Evolutionary conservation across 2,329 filamentous ascomycete species (phyloP).

Genomic region (Mycogone perniciosa): DNA sequence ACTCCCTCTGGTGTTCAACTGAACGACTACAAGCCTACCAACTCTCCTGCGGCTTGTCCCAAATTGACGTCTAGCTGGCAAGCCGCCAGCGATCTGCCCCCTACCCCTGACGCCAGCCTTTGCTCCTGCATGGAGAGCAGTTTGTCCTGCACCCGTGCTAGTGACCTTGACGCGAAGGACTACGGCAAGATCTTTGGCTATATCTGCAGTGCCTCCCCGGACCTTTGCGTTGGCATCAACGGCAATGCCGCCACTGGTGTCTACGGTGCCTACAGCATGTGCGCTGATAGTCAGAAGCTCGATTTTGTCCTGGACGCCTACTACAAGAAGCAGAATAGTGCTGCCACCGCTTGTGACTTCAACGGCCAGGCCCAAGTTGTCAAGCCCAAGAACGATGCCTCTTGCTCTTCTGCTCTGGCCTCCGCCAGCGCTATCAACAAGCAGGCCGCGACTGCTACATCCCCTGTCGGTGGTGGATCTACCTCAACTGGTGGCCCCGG

Average conservation of each 20-base stretch:
- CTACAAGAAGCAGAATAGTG: conserved; percentile 52
- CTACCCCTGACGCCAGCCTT: conserved; percentile 68
- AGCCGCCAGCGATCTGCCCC: conserved; percentile 62
- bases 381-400: conserved; percentile 38
- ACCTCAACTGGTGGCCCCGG: conserved; percentile 22
- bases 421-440: conserved; percentile 55
- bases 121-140: conserved; percentile 81
- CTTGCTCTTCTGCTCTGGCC: conserved; percentile 53
- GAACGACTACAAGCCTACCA: conserved; percentile 64
- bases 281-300: conserved; percentile 62
- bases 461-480: conserved; percentile 24
- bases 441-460: conserved; percentile 40
- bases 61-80: conserved; percentile 58
- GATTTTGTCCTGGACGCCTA: conserved; percentile 69
- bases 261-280: conserved; percentile 77
- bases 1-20: conserved; percentile 60
- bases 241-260: conserved; percentile 60
- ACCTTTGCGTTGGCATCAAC: conserved; percentile 61
- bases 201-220: conserved; percentile 56
- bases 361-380: conserved; percentile 56
- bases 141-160: conserved; percentile 62
- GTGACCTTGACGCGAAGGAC: conserved; percentile 48
- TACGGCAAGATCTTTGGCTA: conserved; percentile 65
- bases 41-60: conserved; percentile 69
- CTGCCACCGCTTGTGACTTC: conserved; percentile 62